Evolutionary conservation across 2,329 filamentous ascomycete species (phyloP).

Genomic region (Aspergillus sp.): DNA sequence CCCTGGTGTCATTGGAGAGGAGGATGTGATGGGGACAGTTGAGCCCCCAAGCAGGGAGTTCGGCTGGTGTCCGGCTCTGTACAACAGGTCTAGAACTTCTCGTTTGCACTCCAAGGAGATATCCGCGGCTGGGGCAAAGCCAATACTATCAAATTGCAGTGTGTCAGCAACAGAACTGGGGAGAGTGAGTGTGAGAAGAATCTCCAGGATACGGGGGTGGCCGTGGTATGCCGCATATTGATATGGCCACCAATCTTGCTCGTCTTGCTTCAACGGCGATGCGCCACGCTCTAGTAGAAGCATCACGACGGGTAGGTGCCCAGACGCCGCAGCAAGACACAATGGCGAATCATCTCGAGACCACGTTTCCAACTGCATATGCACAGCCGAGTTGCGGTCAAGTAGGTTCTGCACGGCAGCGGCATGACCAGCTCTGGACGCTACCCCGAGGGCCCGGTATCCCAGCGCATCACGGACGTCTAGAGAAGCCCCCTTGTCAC

Average conservation of each 20-base stretch:
- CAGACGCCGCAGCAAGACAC: slow-evolving; percentile 42
- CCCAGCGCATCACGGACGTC: slow-evolving; percentile 39
- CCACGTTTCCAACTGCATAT: slow-evolving; percentile 28
- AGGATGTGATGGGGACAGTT: not conserved
- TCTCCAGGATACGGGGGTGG: slow-evolving; percentile 38
- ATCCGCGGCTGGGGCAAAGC: slow-evolving; percentile 29
- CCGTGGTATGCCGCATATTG: slow-evolving; percentile 45
- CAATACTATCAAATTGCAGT: slow-evolving; percentile 26
- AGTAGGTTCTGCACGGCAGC: slow-evolving; percentile 41
- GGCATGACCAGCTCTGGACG: slow-evolving; percentile 38
- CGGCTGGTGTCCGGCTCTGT: slow-evolving; percentile 13
- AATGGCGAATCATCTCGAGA: slow-evolving; percentile 44
- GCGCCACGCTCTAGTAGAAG: slow-evolving; percentile 40
- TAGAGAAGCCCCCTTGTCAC: slow-evolving; percentile 36
- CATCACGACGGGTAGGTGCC: slow-evolving; percentile 37
- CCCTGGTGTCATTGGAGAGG: not conserved
- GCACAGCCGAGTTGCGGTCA: slow-evolving; percentile 36
- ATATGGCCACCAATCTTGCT: slow-evolving; percentile 43
- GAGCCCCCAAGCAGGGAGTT: not conserved
- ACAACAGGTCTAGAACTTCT: slow-evolving; percentile 27
- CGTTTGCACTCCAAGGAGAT: slow-evolving; percentile 29
- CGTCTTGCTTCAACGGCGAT: slow-evolving; percentile 40
- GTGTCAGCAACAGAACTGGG: slow-evolving; percentile 19
- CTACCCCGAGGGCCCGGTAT: slow-evolving; percentile 40
- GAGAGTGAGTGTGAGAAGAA: slow-evolving; percentile 35